A percentile compares a stretch with the other conserved stretches of the same genome.
Evolutionary conservation across 2,329 filamentous ascomycete genomes (phyloP).

Genomic region (Nemania diffusa): DNA sequence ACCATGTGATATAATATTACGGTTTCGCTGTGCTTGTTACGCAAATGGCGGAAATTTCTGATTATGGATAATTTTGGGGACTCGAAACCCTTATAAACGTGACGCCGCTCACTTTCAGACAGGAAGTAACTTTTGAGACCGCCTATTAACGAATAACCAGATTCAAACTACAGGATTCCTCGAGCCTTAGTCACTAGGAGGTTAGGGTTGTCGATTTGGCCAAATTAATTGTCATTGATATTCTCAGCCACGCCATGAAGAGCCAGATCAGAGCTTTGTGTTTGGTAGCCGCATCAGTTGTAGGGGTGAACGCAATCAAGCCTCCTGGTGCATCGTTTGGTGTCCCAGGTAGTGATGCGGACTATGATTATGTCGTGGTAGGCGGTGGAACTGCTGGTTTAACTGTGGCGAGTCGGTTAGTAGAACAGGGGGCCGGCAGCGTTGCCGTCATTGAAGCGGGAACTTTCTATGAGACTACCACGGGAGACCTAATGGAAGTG

Average conservation of each 20-base stretch:
- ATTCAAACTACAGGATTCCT: not conserved
- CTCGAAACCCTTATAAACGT: not conserved
- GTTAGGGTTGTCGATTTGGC: not conserved
- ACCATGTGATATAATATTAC: not conserved
- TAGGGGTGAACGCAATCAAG: not conserved
- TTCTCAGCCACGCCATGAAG: not conserved
- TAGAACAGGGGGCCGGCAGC: not conserved
- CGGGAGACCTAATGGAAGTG: not conserved
- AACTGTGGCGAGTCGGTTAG: not conserved
- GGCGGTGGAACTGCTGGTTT: constrained; percentile 10
- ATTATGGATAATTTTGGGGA: not conserved
- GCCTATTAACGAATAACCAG: not conserved
- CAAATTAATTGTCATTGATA: not conserved
- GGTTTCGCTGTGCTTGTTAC: not conserved
- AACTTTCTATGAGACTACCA: not conserved
- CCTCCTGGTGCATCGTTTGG: not conserved
- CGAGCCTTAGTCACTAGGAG: not conserved
- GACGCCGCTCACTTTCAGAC: not conserved
- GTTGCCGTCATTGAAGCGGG: constrained; percentile 5
- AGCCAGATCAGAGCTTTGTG: not conserved
- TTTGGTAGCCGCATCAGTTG: not conserved
- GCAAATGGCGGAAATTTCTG: not conserved
- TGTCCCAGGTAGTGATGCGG: not conserved
- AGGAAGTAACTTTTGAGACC: not conserved
- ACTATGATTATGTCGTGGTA: constrained; percentile 8